Conservation (phyloP, 805 yeast genomes). For the Kuraishia ogatae region DNA sequence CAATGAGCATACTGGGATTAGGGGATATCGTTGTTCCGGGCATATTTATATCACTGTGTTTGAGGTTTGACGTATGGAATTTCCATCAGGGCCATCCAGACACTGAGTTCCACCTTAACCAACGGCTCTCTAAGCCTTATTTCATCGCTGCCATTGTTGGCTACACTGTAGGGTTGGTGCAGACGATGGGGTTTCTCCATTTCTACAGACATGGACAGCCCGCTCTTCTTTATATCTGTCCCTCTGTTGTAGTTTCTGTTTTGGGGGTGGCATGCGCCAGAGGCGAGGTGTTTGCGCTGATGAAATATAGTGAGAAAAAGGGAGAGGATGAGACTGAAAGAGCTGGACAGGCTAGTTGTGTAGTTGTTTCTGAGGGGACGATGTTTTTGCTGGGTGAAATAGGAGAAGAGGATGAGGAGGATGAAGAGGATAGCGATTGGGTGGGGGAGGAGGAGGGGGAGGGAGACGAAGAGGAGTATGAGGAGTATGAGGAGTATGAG, state of each 20-base stretch:
- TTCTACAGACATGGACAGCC: slow-evolving; percentile 48
- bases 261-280: slow-evolving; percentile 22
- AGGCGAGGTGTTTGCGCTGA: slow-evolving; percentile 33
- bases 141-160: slow-evolving; percentile 36
- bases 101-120: slow-evolving; percentile 31
- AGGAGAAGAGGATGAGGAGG: slow-evolving; percentile 15
- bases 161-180: slow-evolving; percentile 36
- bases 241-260: slow-evolving; percentile 29
- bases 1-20: slow-evolving; percentile 41
- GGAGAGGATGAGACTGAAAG: slow-evolving; percentile 7
- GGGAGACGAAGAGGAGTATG: slow-evolving; percentile 10
- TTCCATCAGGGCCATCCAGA: slow-evolving; percentile 23
- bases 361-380: slow-evolving; percentile 10
- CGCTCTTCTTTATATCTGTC: slow-evolving; percentile 57
- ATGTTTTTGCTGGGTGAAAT: slow-evolving; percentile 6
- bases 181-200: slow-evolving; percentile 32
- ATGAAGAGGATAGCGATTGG: slow-evolving; percentile 14
- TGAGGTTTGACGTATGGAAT: slow-evolving; percentile 42
- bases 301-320: slow-evolving; percentile 21
- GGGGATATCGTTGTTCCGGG: slow-evolving; percentile 67
- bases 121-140: slow-evolving; percentile 31
- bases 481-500: slow-evolving; percentile 4
- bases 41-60: slow-evolving; percentile 38
- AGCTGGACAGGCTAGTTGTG: slow-evolving; percentile 15
- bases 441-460: slow-evolving; percentile 6